Percentiles rank a stretch among this genome's conserved stretches.
These are phyloP conservation scores for Orbilia brochopaga DNA, from an alignment of 2,329 filamentous ascomycete species.

Conservation along the genomic window DNA sequence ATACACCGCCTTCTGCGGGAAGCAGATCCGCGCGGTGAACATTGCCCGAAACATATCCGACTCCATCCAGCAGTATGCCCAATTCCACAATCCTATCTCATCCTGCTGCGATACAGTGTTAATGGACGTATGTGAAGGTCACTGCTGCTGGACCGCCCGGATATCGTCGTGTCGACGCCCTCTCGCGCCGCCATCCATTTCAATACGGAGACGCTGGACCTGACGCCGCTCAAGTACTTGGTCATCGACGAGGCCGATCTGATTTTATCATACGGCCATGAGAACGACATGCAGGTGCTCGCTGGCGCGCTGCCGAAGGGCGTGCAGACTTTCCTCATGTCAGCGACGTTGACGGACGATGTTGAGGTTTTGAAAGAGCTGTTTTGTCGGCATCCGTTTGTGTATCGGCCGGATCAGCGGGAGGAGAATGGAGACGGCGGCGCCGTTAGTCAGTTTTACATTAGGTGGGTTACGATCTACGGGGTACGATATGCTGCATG, in stretches of 20 bases:
- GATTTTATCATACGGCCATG: slow-evolving; percentile 90
- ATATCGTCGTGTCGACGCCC: slow-evolving; percentile 89
- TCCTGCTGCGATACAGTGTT: not conserved
- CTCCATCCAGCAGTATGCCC: slow-evolving; percentile 70
- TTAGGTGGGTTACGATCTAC: slow-evolving; percentile 65
- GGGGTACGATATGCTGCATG: not conserved
- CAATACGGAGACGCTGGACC: slow-evolving; percentile 61
- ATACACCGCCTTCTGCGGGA: slow-evolving; percentile 81
- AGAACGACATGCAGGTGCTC: slow-evolving; percentile 83
- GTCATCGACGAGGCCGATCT: slow-evolving; percentile 95
- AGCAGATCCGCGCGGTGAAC: slow-evolving; percentile 81
- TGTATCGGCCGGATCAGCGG: slow-evolving; percentile 69
- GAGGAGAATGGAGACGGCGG: slow-evolving; percentile 78
- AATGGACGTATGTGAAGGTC: slow-evolving; percentile 61
- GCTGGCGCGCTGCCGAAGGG: slow-evolving; percentile 79
- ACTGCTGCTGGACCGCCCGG: slow-evolving; percentile 81
- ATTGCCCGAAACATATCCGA: slow-evolving; percentile 89
- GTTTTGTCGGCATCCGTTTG: slow-evolving; percentile 79
- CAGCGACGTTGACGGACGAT: slow-evolving; percentile 86
- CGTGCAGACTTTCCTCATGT: slow-evolving; percentile 90
- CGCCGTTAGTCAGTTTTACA: slow-evolving; percentile 82
- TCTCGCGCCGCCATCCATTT: slow-evolving; percentile 80
- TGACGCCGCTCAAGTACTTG: slow-evolving; percentile 73
- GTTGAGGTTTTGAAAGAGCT: slow-evolving; percentile 82
- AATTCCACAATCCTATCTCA: not conserved